Conservation (phyloP, 1,284 basidiomycete species). For the Cryptococcus hybrid region DNA sequence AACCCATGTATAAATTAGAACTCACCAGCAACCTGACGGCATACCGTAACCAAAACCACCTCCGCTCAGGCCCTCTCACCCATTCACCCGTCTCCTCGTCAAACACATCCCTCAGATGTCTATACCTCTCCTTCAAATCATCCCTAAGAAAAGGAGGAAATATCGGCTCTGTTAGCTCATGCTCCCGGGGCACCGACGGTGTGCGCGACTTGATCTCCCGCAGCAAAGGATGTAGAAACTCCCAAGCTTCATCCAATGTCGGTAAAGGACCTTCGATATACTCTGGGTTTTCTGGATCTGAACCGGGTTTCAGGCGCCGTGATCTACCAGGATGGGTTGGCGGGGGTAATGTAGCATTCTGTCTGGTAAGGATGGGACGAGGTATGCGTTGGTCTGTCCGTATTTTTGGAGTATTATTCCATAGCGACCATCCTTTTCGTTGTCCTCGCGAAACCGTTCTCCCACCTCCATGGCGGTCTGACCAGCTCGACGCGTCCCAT, state of each 20-base stretch:
- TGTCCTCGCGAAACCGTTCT: slow-evolving; percentile 1
- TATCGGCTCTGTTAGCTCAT: slow-evolving; percentile 34
- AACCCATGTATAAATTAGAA: background rate
- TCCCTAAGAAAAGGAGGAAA: slow-evolving; percentile 38
- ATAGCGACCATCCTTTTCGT: background rate
- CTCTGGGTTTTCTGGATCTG: slow-evolving; percentile 19
- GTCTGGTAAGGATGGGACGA: slow-evolving; percentile 1
- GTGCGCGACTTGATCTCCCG: slow-evolving; percentile 29
- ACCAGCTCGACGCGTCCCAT: slow-evolving; percentile 32
- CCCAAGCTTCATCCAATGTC: slow-evolving; percentile 37
- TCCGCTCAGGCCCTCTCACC: slow-evolving; percentile 25
- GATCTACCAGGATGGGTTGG: slow-evolving; percentile 15
- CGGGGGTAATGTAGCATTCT: slow-evolving; percentile 1
- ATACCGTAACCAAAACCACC: slow-evolving; percentile 37
- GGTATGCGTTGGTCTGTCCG: background rate
- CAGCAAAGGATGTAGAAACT: slow-evolving; percentile 29
- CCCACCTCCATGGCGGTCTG: slow-evolving; percentile 15
- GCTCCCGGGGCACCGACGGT: slow-evolving; percentile 33
- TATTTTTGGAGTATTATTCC: background rate
- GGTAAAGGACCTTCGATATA: slow-evolving; percentile 29
- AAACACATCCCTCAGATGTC: slow-evolving; percentile 33
- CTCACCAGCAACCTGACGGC: slow-evolving; percentile 44
- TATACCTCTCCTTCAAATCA: slow-evolving; percentile 33
- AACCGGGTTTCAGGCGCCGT: slow-evolving; percentile 15
- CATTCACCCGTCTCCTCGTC: slow-evolving; percentile 26